Conservation (phyloP, 2,329 filamentous ascomycete genomes). For the Cercospora beticola region DNA sequence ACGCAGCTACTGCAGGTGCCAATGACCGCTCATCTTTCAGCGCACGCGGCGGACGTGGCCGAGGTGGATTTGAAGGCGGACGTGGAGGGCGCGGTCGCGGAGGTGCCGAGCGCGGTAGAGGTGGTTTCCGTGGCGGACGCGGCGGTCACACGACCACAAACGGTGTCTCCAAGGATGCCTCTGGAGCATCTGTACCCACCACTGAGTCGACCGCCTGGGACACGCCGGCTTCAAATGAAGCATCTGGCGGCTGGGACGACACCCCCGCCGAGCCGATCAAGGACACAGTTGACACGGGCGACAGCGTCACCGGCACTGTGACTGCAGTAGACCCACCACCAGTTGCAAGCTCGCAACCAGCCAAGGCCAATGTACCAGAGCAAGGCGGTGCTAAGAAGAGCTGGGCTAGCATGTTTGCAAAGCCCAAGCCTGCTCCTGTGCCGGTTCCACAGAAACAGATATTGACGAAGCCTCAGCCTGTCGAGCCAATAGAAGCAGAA, state of each 20-base stretch:
- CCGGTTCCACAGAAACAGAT: constrained; percentile 41
- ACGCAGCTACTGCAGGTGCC: constrained; percentile 52
- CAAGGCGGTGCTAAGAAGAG: constrained; percentile 50
- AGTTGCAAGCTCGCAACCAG: constrained; percentile 36
- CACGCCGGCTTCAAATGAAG: constrained; percentile 42
- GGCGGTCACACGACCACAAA: constrained; percentile 60
- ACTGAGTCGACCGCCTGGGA: constrained; percentile 67
- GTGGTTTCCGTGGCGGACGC: constrained; percentile 58
- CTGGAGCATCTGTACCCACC: constrained; percentile 60
- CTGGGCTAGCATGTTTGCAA: constrained; percentile 55
- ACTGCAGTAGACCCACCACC: constrained; percentile 31
- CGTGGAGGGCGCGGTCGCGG: constrained; percentile 63
- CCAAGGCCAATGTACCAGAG: constrained; percentile 38
- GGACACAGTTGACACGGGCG: constrained; percentile 28
- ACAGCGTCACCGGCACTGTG: constrained; percentile 48
- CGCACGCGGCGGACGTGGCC: constrained; percentile 41
- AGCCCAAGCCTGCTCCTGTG: constrained; percentile 50
- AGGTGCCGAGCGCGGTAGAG: constrained; percentile 54
- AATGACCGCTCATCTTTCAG: constrained; percentile 50
- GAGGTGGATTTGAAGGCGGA: constrained; percentile 50
- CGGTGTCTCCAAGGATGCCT: constrained; percentile 61
- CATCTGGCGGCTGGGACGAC: constrained; percentile 30
- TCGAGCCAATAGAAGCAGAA: constrained; percentile 36
- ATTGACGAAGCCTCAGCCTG: constrained; percentile 28
- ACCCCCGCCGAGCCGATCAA: constrained; percentile 21